Evolutionary conservation across 192 early-diverging fungal species (phyloP), one percentile per base, ranked within the genome.

Genomic region (Entomortierella parvispora): DNA sequence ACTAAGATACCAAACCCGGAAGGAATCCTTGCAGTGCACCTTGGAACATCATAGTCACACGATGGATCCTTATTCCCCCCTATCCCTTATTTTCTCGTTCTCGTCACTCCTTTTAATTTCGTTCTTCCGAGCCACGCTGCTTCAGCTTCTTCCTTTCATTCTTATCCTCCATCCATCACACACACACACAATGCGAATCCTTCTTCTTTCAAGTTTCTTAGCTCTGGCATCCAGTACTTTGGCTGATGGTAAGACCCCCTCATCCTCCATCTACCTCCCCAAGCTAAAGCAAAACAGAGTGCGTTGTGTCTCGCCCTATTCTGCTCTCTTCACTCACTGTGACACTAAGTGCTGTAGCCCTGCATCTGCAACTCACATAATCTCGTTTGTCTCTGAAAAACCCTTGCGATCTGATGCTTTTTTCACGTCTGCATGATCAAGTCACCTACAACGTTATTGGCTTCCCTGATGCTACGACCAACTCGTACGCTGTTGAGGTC

Each of bases 361-460:
- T 51, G 20, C 12, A 51, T 51, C n/a, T 51, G 1, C 20, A 25
- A 51, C 49, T 51, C 49, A 51, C 25, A 51, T 25, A 23, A 26
- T 51, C 18, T 25, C 25, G 11, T 51, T n/a, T n/a, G n/a, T n/a
- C n/a, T n/a, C n/a, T n/a, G n/a, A n/a, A n/a, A n/a, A n/a, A n/a
- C n/a, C n/a, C 23, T 51, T 10, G 11, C 2, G n/a, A 25, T 26
- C n/a, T 51, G 11, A 51, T 26, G n/a, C n/a, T n/a, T n/a, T n/a
- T n/a, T n/a, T n/a, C n/a, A n/a, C n/a, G n/a, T n/a, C n/a, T n/a
- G n/a, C n/a, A n/a, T n/a, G n/a, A 40, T 61, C 20, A 47, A 63
- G 61, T 63, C 28, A 63, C 61, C 48, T 63, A 52, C 37, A 63
- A 33, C 33, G n/a, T 63, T 32, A 63, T 63, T n/a, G 61, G 61